Percentiles rank a stretch among this genome's conserved stretches.
Conservation (phyloP, 352 stramenopile species). For the Phytophthora lateralis region DNA sequence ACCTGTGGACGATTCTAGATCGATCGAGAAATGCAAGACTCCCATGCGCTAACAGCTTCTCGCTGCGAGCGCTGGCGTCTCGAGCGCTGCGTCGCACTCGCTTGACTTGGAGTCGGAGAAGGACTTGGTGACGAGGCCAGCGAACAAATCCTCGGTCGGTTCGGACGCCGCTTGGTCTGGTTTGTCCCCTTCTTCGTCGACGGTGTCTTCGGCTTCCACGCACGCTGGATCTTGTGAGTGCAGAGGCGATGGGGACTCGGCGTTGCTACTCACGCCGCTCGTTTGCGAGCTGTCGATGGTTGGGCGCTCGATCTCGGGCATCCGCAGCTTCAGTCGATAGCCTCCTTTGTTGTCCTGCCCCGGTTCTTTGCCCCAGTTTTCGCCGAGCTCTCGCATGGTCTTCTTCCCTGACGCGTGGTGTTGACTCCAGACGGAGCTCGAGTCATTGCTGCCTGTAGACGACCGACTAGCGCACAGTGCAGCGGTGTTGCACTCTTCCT, state of each 20-base stretch:
- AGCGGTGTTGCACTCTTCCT: not conserved
- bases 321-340: slow-evolving; percentile 35
- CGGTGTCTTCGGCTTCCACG: slow-evolving; percentile 3
- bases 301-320: slow-evolving; percentile 30
- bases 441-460: slow-evolving; percentile 3
- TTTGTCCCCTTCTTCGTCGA: slow-evolving; percentile 27
- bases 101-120: slow-evolving; percentile 16
- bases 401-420: slow-evolving; percentile 25
- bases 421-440: slow-evolving; percentile 28
- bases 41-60: slow-evolving; percentile 13
- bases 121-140: slow-evolving; percentile 41
- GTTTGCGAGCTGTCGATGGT: slow-evolving; percentile 21
- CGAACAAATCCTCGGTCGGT: slow-evolving; percentile 38
- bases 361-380: slow-evolving; percentile 21
- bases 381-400: slow-evolving; percentile 27
- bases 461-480: slow-evolving; percentile 4
- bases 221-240: not conserved
- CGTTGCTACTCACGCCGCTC: slow-evolving; percentile 29
- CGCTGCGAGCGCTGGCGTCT: slow-evolving; percentile 1
- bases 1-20: slow-evolving; percentile 11
- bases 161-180: slow-evolving; percentile 16
- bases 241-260: slow-evolving; percentile 6
- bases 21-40: not conserved
- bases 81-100: slow-evolving; percentile 3
- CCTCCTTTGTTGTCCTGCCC: not conserved